Conservation (phyloP, 106 monocot genomes). For the Acanthochlamys bracteata region DNA sequence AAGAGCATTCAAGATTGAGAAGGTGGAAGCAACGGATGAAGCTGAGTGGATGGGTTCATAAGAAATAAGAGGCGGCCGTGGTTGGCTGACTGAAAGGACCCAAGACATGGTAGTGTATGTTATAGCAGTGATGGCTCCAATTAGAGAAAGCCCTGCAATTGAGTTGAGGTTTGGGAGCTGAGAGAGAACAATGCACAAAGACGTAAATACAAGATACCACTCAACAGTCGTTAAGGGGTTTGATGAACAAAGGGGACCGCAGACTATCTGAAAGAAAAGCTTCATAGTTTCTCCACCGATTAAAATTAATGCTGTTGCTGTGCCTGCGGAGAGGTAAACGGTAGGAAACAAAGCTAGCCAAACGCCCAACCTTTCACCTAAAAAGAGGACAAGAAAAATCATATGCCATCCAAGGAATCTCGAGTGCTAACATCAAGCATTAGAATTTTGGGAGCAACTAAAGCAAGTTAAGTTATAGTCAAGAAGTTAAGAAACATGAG, state of each 20-base stretch:
- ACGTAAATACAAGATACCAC: slow-evolving; percentile 94
- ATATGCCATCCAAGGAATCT: no score
- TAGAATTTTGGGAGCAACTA: no score
- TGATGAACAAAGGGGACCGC: slow-evolving; percentile 64
- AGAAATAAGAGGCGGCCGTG: slow-evolving; percentile 56
- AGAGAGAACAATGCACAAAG: slow-evolving; percentile 82
- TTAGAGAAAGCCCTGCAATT: slow-evolving; percentile 87
- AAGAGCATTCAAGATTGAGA: slow-evolving; percentile 71
- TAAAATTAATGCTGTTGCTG: slow-evolving; percentile 86
- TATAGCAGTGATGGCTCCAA: slow-evolving; percentile 84
- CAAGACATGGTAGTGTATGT: slow-evolving; percentile 77
- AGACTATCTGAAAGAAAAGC: slow-evolving; percentile 88
- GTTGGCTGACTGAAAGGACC: slow-evolving; percentile 85
- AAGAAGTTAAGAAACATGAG: no score
- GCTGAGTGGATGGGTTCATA: slow-evolving; percentile 47
- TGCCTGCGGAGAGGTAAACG: slow-evolving; percentile 89
- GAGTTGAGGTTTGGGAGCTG: slow-evolving; percentile 97
- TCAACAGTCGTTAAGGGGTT: slow-evolving; percentile 83
- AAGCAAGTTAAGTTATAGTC: no score
- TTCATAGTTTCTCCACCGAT: slow-evolving; percentile 97
- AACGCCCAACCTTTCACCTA: slow-evolving; percentile 81
- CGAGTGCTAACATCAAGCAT: no score
- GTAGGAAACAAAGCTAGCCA: slow-evolving; percentile 93
- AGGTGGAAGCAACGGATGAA: slow-evolving; percentile 31
- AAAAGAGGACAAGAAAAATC: slow-evolving; percentile 3